Evolutionary conservation across 2,329 filamentous ascomycete species (phyloP).

Genomic region (Fusarium sp.): DNA sequence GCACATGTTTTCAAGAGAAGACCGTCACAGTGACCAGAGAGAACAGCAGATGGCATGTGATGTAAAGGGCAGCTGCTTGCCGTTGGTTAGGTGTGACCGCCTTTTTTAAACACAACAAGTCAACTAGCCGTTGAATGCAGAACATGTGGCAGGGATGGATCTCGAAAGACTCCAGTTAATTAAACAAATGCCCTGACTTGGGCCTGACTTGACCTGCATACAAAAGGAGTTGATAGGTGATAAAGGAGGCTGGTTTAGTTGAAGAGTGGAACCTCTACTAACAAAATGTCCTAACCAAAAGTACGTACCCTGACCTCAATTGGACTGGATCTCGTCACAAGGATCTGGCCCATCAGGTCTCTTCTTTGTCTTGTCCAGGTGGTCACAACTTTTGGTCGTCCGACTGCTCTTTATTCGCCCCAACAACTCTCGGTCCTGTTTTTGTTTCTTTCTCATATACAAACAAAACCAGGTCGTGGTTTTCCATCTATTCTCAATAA

Average conservation of each 20-base stretch:
- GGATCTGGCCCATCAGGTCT: slow-evolving; percentile 34
- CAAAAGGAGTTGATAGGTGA: slow-evolving; percentile 20
- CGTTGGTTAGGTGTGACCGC: slow-evolving; percentile 15
- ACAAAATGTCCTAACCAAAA: not conserved
- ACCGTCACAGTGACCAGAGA: not conserved
- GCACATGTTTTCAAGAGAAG: not conserved
- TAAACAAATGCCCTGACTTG: slow-evolving; percentile 8
- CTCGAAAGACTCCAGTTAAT: slow-evolving; percentile 1
- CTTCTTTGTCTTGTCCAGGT: slow-evolving; percentile 38
- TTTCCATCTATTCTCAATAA: not conserved
- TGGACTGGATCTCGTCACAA: slow-evolving; percentile 30
- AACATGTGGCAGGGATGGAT: slow-evolving; percentile 26
- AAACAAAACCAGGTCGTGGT: not conserved
- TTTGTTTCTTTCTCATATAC: not conserved
- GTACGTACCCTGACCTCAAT: slow-evolving; percentile 33
- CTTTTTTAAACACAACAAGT: slow-evolving; percentile 16
- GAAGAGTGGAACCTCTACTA: slow-evolving; percentile 17
- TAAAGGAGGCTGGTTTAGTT: slow-evolving; percentile 16
- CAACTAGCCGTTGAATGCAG: slow-evolving; percentile 3
- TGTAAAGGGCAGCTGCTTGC: slow-evolving; percentile 5
- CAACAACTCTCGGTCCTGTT: slow-evolving; percentile 31
- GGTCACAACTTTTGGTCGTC: slow-evolving; percentile 43
- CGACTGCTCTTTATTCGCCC: slow-evolving; percentile 37
- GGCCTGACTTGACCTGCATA: slow-evolving; percentile 15
- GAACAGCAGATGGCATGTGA: slow-evolving; percentile 3